Evolutionary conservation across 768 basidiomycete species (phyloP).

Genomic region (Tylopilus felleus): DNA sequence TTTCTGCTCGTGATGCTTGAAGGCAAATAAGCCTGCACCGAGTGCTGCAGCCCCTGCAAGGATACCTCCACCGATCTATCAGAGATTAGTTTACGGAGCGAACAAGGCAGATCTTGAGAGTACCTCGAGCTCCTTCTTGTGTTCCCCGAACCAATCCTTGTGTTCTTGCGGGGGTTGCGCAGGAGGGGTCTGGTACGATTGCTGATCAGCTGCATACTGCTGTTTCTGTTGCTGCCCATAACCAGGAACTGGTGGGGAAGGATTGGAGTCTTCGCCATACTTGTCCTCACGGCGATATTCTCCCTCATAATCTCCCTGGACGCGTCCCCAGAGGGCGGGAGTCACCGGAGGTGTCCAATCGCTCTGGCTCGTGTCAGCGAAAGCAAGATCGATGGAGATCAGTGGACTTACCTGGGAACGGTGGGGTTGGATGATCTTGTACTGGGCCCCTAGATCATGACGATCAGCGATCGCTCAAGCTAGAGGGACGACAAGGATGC

Average conservation of each 20-base stretch:
- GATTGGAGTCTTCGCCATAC: conserved; percentile 18
- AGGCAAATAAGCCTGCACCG: conserved; percentile 49
- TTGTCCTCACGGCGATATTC: conserved; percentile 19
- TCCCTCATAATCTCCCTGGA: conserved; percentile 37
- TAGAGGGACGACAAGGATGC: background rate
- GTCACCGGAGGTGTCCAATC: conserved; percentile 65
- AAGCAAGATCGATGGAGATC: background rate
- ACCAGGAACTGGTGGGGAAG: background rate
- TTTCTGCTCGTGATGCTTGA: conserved; percentile 53
- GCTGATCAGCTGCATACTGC: conserved; percentile 20
- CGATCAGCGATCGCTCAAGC: conserved; percentile 8
- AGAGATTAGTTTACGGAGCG: conserved; percentile 3
- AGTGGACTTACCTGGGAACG: conserved; percentile 51
- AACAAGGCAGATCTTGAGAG: background rate
- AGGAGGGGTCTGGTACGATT: conserved; percentile 14
- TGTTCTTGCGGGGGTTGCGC: conserved; percentile 39
- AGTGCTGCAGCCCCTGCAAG: conserved; percentile 50
- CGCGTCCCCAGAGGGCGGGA: conserved; percentile 66
- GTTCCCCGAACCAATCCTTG: conserved; percentile 52
- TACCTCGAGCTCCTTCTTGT: conserved; percentile 60
- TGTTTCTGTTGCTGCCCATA: conserved; percentile 26
- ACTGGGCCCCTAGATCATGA: conserved; percentile 39
- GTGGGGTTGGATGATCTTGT: conserved; percentile 74
- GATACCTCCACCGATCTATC: conserved; percentile 63
- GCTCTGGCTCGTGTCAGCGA: conserved; percentile 35